A percentile compares a stretch with the other conserved stretches of the same genome.
phyloP scores from a whole-genome alignment of 75 land plant species.

The Larix kaempferi region DNA sequence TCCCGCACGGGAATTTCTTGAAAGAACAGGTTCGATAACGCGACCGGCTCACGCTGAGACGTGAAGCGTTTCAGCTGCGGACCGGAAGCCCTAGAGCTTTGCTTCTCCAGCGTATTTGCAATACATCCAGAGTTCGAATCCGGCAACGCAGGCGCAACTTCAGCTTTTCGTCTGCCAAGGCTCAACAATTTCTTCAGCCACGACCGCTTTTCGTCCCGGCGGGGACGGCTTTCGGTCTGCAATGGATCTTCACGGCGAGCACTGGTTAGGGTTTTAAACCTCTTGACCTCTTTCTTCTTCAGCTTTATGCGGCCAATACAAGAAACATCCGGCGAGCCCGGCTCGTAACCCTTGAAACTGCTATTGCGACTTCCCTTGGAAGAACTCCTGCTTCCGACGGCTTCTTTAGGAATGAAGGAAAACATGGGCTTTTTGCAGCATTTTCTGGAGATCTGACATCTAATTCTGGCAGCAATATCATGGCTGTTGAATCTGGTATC shows the following conservation, averaged over 20 bases:
- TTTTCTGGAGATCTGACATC: background rate
- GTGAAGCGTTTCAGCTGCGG: background rate
- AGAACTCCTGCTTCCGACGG: background rate
- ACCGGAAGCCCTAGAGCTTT: background rate
- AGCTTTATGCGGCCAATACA: slow-evolving; percentile 1
- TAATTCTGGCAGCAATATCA: background rate
- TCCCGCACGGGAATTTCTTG: background rate
- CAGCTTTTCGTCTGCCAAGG: background rate
- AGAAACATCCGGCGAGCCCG: slow-evolving; percentile 3
- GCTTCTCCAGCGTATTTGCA: no score
- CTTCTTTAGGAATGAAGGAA: background rate
- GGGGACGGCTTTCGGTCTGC: background rate
- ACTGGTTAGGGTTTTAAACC: background rate
- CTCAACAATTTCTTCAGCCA: background rate
- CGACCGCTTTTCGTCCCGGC: background rate
- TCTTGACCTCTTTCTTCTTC: slow-evolving; percentile 1
- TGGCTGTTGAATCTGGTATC: background rate
- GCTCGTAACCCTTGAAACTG: background rate
- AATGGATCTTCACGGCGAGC: background rate
- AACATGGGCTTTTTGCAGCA: background rate
- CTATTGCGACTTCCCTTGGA: background rate
- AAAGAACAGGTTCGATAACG: background rate
- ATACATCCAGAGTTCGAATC: no score
- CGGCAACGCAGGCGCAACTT: no score
- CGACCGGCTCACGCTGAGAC: background rate